Base-by-base conservation (phyloP, 2,329 filamentous ascomycete genomes). In the Fonsecaea pedrosoi region DNA sequence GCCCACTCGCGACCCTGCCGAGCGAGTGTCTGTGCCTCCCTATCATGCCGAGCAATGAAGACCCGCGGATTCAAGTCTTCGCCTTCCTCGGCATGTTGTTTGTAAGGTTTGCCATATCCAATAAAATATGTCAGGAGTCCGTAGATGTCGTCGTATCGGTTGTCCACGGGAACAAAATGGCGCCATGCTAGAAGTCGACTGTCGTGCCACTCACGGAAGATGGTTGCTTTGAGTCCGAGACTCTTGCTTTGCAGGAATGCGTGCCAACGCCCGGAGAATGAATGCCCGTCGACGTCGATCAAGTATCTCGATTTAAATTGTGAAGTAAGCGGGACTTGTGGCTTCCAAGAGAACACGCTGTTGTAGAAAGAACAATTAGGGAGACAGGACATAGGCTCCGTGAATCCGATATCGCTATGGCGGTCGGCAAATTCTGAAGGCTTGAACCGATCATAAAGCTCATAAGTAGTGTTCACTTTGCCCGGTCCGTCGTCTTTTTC, bases 181-280 rank as follows among this genome's bases (percentile, higher is more conserved):
- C 83, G 74, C 85, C 84, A 82, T 60, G 81, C 78, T 69, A 87
- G 74, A 58, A 84, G 71, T 72, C 75, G 82, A 73, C 70, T 82
- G 70, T 86, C 84, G 67, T 85, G 83, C 84, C 84, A 86, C 71
- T 86, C 84, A 8, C 80, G 77, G 71, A 84, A 86, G 53, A 85
- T 81, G 13, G 84, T 85, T 5, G 83, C 81, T 74, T 85, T 86
- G 70, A 86, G 78, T 0, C 82, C 81, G 1, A 84, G 74, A 1
- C 78, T 81, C 32, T 80, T 84, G 50, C 78, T 82, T 42, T 78
- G 77, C 2, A 85, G 73, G 70, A 85, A 84, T 1, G 76, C 75
- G 34, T 78, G 76, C 76, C 76, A 81, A 7, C 78, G 74, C 40
- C 78, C 78, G 4, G 77, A 78, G 68, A 79, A 80, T n/a, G 75